A percentile compares a stretch with the other conserved stretches of the same genome.
Evolutionary conservation across 257 asterid species (phyloP).

Genomic region (Solanum lignicaule): DNA sequence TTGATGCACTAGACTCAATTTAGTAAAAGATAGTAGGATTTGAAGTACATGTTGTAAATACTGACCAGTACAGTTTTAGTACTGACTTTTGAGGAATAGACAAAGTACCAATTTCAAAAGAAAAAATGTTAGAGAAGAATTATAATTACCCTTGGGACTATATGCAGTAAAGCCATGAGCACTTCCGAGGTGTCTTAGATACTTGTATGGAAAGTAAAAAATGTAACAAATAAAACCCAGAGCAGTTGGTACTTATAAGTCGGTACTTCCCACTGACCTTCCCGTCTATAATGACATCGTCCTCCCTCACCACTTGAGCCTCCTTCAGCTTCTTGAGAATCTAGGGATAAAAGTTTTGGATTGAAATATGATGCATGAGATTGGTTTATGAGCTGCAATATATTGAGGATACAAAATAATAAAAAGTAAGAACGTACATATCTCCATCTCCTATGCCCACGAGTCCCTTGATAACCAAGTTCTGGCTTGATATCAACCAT

Average conservation of each 20-base stretch:
- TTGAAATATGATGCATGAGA: neutral
- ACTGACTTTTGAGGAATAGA: too few relatives aligned
- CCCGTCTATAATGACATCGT: conserved; percentile 42
- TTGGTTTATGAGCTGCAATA: neutral
- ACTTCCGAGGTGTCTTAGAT: neutral
- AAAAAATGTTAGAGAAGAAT: neutral
- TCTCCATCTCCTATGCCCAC: conserved; percentile 87
- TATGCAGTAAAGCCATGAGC: neutral
- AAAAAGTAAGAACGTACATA: conserved; percentile 24
- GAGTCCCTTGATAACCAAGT: conserved; percentile 58
- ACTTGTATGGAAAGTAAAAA: neutral
- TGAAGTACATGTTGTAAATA: too few relatives aligned
- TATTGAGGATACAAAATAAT: neutral
- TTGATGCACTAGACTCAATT: too few relatives aligned
- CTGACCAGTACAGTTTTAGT: too few relatives aligned
- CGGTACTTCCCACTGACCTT: conserved; percentile 31
- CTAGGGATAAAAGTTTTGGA: conserved; percentile 29
- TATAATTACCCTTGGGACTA: neutral
- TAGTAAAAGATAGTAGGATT: too few relatives aligned
- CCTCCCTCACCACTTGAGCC: conserved; percentile 62
- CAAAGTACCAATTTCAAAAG: too few relatives aligned
- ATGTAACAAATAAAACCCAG: neutral
- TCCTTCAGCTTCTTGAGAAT: conserved; percentile 72
- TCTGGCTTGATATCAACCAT: conserved; percentile 69
- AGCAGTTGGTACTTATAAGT: neutral